A percentile compares a stretch with the other conserved stretches of the same genome.
Conservation (phyloP, 1,284 basidiomycete species). For the Neolentinus lepideus region DNA sequence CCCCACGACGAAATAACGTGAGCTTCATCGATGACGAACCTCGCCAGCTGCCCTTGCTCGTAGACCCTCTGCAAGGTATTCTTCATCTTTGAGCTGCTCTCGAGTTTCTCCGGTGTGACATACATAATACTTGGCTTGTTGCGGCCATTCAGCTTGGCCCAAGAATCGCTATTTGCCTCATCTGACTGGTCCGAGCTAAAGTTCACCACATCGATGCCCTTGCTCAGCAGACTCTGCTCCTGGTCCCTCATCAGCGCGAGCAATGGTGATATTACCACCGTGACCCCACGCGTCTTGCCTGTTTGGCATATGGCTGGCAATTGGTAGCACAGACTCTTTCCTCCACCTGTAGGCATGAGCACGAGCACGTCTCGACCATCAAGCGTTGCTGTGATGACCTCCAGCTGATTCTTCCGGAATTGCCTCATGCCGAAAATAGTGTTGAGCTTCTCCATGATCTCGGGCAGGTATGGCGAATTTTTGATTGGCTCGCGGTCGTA, state of each 20-base stretch:
- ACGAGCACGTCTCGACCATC: constrained; percentile 86
- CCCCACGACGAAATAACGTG: constrained; percentile 91
- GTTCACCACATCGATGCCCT: constrained; percentile 66
- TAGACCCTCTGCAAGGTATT: constrained; percentile 55
- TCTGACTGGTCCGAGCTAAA: constrained; percentile 59
- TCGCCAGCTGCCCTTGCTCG: constrained; percentile 53
- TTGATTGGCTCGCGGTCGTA: background rate
- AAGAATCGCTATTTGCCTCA: constrained; percentile 34
- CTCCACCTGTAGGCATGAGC: constrained; percentile 95
- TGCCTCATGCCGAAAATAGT: constrained; percentile 58
- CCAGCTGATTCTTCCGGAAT: constrained; percentile 84
- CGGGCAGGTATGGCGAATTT: constrained; percentile 35
- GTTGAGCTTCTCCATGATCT: constrained; percentile 59
- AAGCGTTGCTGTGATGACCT: constrained; percentile 81
- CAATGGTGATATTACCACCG: constrained; percentile 88
- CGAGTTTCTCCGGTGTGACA: constrained; percentile 90
- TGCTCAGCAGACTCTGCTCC: constrained; percentile 61
- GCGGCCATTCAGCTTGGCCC: constrained; percentile 28
- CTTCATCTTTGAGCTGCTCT: constrained; percentile 46
- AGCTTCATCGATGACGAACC: constrained; percentile 95
- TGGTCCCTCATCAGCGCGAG: constrained; percentile 92
- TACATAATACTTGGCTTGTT: constrained; percentile 66
- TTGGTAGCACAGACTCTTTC: constrained; percentile 84
- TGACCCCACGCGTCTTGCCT: constrained; percentile 76
- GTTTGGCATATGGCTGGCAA: constrained; percentile 79